A percentile compares a stretch with the other conserved stretches of the same genome.
phyloP scores from a whole-genome alignment of 1,139 yeast species.

The Candida sanyaensis region DNA sequence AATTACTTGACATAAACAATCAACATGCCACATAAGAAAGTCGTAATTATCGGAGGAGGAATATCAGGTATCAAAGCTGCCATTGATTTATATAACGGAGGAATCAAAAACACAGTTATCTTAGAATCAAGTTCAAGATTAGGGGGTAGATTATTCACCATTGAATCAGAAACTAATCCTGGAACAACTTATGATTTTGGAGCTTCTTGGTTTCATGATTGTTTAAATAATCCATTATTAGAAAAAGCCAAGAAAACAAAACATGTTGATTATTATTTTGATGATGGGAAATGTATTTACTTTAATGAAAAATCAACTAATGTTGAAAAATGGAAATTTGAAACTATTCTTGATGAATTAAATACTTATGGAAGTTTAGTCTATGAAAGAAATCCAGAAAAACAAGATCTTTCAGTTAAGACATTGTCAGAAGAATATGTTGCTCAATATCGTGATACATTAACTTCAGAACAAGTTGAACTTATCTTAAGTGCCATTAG shows the following conservation, averaged over 20 bases:
- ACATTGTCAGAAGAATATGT: conserved; percentile 24
- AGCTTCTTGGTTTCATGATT: conserved; percentile 38
- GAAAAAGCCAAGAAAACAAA: conserved; percentile 24
- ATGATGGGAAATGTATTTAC: conserved; percentile 26
- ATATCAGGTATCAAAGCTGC: conserved; percentile 35
- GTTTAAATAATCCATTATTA: conserved; percentile 28
- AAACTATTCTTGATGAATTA: conserved; percentile 23
- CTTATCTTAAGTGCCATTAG: conserved; percentile 23
- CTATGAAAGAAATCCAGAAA: conserved; percentile 19
- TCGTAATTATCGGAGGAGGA: conserved; percentile 33
- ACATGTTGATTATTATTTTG: conserved; percentile 26
- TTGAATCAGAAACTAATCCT: conserved; percentile 16
- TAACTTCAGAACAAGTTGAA: conserved; percentile 21
- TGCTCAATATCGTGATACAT: conserved; percentile 12
- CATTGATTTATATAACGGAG: conserved; percentile 25
- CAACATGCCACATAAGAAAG: conserved; percentile 16
- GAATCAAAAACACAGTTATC: conserved; percentile 30
- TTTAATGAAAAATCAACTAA: conserved; percentile 16
- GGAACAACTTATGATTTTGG: conserved; percentile 26
- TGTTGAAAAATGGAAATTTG: conserved; percentile 20
- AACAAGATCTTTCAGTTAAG: conserved; percentile 24
- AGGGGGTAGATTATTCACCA: conserved; percentile 57
- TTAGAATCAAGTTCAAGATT: conserved; percentile 59
- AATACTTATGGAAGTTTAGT: conserved; percentile 18
- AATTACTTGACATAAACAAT: background rate